A percentile compares a stretch with the other conserved stretches of the same genome.
Evolutionary conservation across 805 yeast species (phyloP).

Genomic region (Yamadazyma tumulicola): DNA sequence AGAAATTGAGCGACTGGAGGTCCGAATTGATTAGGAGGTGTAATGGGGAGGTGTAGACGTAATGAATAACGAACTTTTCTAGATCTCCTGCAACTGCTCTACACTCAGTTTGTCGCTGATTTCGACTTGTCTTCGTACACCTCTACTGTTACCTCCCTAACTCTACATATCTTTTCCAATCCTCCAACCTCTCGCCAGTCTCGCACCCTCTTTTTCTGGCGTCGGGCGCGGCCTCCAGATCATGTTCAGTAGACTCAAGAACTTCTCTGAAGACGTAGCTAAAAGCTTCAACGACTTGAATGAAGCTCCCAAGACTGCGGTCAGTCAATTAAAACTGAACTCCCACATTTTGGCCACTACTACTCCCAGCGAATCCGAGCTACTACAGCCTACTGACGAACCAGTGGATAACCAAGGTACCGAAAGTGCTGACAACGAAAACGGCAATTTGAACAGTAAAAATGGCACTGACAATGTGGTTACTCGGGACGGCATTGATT

Average conservation of each 20-base stretch:
- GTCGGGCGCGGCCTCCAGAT: neutral
- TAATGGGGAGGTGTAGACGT: no score
- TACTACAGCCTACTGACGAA: slow-evolving; percentile 48
- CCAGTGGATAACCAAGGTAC: slow-evolving; percentile 10
- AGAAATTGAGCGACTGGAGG: no score
- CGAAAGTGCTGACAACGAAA: slow-evolving; percentile 4
- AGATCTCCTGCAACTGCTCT: neutral
- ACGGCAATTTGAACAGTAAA: neutral
- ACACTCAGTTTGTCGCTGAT: no score
- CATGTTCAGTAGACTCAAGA: slow-evolving; percentile 42
- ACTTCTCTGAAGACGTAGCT: slow-evolving; percentile 45
- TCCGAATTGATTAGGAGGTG: no score
- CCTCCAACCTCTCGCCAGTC: no score
- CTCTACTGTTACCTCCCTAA: no score
- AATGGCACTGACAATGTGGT: no score
- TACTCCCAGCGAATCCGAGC: slow-evolving; percentile 47
- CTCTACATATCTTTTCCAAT: no score
- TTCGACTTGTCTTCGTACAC: no score
- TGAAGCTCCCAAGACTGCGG: slow-evolving; percentile 18
- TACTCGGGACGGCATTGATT: slow-evolving; percentile 19
- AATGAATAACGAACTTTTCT: neutral
- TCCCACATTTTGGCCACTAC: slow-evolving; percentile 31
- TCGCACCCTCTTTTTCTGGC: neutral
- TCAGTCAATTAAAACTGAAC: slow-evolving; percentile 31
- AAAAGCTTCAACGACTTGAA: slow-evolving; percentile 37